Conservation (phyloP, 345 rosid species). For the Triadica sebifera region DNA sequence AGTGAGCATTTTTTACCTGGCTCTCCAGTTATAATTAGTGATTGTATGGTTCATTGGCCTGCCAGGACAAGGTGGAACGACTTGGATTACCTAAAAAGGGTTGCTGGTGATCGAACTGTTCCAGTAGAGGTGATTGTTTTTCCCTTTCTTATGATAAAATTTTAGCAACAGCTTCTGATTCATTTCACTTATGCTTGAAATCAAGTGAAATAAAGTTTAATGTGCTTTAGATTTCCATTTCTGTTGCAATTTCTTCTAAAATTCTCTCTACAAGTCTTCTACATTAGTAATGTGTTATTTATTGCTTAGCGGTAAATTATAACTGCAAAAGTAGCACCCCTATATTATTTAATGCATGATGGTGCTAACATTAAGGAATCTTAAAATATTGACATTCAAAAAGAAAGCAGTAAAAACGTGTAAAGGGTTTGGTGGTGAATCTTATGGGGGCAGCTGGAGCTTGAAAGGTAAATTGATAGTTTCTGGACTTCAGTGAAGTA, state of each 20-base stretch:
- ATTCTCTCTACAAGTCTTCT: not conserved
- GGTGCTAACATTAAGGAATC: not conserved
- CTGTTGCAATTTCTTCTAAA: not conserved
- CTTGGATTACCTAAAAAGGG: slow-evolving; percentile 61
- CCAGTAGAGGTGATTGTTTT: slow-evolving; percentile 89
- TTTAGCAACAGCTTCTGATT: not conserved
- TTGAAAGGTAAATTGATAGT: not conserved
- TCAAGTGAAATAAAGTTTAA: not conserved
- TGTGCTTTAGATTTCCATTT: not conserved
- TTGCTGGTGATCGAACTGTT: slow-evolving; percentile 89
- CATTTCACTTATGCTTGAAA: not conserved
- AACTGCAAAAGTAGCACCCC: not conserved
- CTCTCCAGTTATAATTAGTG: slow-evolving; percentile 79
- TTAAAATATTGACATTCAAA: not conserved
- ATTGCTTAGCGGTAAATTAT: no score
- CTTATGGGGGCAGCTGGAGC: not conserved
- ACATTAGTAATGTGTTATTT: no score
- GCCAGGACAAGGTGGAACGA: slow-evolving; percentile 87
- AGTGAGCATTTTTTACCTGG: slow-evolving; percentile 60
- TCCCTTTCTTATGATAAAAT: slow-evolving; percentile 9
- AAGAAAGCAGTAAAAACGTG: not conserved
- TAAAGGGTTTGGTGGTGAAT: no score
- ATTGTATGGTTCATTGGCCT: slow-evolving; percentile 95
- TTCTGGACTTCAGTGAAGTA: not conserved
- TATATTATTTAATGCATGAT: not conserved